Evolutionary conservation across 176 grass and related monocot species (phyloP).

Genomic region (Dendrocalamus sinicus): DNA sequence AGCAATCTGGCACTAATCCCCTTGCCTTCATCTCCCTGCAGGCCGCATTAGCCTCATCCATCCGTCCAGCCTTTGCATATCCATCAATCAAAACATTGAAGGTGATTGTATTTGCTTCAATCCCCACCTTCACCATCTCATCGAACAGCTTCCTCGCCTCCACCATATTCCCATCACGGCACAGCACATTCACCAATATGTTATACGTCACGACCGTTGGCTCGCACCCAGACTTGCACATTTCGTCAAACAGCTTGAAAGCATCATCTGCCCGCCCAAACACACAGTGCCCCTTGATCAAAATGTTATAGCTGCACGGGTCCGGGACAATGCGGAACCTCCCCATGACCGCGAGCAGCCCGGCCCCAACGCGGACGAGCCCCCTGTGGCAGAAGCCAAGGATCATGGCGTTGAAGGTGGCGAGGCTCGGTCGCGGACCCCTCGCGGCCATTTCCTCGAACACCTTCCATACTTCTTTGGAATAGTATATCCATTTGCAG

Average conservation of each 20-base stretch:
- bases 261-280: slow-evolving; percentile 58
- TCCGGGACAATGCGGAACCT: slow-evolving; percentile 61
- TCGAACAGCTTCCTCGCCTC: slow-evolving; percentile 74
- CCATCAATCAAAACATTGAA: slow-evolving; percentile 92
- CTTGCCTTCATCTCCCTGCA: slow-evolving; percentile 70
- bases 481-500: no score
- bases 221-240: slow-evolving; percentile 44
- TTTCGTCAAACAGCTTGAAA: slow-evolving; percentile 73
- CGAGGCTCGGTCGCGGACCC: slow-evolving; percentile 49
- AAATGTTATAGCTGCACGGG: slow-evolving; percentile 73
- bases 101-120: slow-evolving; percentile 68
- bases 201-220: slow-evolving; percentile 74
- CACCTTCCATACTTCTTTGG: no score
- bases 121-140: slow-evolving; percentile 57
- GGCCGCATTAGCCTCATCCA: slow-evolving; percentile 60
- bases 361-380: slow-evolving; percentile 32
- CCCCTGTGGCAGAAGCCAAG: slow-evolving; percentile 77
- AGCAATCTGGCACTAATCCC: slow-evolving; percentile 72
- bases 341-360: slow-evolving; percentile 65
- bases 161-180: slow-evolving; percentile 63
- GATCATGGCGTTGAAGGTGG: slow-evolving; percentile 82
- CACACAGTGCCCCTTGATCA: slow-evolving; percentile 75
- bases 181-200: slow-evolving; percentile 68
- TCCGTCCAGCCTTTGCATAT: slow-evolving; percentile 73
- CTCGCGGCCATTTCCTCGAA: no score